Conservation (phyloP, 2,329 filamentous ascomycete species). For the Penicillium crustosum region DNA sequence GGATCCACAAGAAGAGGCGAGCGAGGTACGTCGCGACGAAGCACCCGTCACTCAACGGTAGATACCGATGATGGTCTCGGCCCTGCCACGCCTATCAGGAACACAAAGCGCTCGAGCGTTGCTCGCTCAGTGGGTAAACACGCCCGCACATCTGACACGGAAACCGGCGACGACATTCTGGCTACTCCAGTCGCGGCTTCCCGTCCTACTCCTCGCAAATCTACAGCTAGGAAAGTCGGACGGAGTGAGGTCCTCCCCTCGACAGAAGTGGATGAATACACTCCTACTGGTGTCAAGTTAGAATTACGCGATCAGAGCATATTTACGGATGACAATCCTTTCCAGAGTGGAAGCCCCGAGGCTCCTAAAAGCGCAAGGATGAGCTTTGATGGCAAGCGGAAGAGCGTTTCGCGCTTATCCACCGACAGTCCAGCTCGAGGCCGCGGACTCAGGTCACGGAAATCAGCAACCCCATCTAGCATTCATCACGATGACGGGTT, state of each 20-base stretch:
- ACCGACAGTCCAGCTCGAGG: conserved; percentile 28
- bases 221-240: conserved; percentile 53
- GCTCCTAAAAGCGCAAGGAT: conserved; percentile 44
- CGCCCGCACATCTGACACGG: conserved; percentile 32
- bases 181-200: conserved; percentile 40
- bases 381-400: conserved; percentile 48
- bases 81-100: conserved; percentile 27
- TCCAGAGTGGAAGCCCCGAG: conserved; percentile 72
- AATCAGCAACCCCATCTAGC: conserved; percentile 34
- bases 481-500: conserved; percentile 54
- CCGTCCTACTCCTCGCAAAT: conserved; percentile 37
- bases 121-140: conserved; percentile 38
- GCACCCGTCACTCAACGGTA: conserved; percentile 47
- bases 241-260: conserved; percentile 48
- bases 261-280: conserved; percentile 37
- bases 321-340: conserved; percentile 89
- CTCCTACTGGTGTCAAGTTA: conserved; percentile 43
- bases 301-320: conserved; percentile 58
- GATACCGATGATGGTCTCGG: conserved; percentile 36
- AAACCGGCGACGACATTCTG: conserved; percentile 33
- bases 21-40: conserved; percentile 53
- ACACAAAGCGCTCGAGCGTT: conserved; percentile 33
- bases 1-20: conserved; percentile 56
- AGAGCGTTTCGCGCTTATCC: conserved; percentile 50
- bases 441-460: conserved; percentile 32